A percentile compares a stretch with the other conserved stretches of the same genome.
phyloP scores from a whole-genome alignment of 2,329 filamentous ascomycete genomes.

The Colletotrichum sp. region DNA sequence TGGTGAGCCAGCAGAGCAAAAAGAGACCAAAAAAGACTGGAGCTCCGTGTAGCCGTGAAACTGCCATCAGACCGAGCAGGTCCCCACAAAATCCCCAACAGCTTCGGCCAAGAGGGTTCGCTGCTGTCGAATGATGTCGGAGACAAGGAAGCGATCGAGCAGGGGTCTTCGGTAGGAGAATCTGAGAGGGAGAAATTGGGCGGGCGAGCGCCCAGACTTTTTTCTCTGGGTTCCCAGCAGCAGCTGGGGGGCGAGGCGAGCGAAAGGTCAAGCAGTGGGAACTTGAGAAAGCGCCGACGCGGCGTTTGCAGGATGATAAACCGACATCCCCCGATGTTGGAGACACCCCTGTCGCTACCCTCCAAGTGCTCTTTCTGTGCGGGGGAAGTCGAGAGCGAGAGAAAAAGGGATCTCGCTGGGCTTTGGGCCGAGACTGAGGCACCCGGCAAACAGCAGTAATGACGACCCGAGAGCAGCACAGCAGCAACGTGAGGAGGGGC shows the following conservation, averaged over 20 bases:
- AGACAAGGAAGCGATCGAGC: constrained; percentile 5
- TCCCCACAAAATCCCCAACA: neutral
- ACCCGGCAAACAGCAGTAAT: neutral
- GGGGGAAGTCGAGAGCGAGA: neutral
- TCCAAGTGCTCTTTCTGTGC: neutral
- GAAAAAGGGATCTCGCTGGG: neutral
- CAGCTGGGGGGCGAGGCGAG: neutral
- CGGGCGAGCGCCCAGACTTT: neutral
- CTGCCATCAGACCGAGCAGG: constrained; percentile 18
- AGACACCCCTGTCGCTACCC: neutral
- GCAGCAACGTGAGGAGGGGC: neutral
- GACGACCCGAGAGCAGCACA: constrained; percentile 1
- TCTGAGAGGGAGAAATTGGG: neutral
- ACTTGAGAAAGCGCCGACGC: neutral
- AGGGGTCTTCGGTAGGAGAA: neutral
- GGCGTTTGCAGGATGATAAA: constrained; percentile 14
- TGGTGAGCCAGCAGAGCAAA: neutral
- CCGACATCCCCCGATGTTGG: constrained; percentile 11
- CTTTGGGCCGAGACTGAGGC: constrained; percentile 1
- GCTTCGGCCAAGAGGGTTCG: constrained; percentile 22
- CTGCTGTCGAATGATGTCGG: constrained; percentile 21
- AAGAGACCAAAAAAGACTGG: neutral
- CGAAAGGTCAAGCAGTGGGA: neutral
- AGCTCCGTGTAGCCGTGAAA: constrained; percentile 21
- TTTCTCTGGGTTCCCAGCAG: neutral